Evolutionary conservation across 106 monocot species (phyloP).

Genomic region (Dioscorea zingiberensis): DNA sequence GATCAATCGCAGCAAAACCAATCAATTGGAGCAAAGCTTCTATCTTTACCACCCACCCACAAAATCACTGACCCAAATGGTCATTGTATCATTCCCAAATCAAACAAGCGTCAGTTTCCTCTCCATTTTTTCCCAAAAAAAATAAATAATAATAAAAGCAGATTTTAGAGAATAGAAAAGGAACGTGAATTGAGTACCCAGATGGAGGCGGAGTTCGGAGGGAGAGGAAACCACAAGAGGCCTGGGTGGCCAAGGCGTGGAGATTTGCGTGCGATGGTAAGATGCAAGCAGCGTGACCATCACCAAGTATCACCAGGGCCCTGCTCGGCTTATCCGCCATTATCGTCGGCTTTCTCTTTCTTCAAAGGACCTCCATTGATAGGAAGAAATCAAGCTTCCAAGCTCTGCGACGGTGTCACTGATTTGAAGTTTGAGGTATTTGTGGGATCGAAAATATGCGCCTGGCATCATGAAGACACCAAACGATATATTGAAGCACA

Average conservation of each 20-base stretch:
- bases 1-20: not conserved
- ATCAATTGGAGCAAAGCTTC: not conserved
- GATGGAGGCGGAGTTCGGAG: conserved; percentile 35
- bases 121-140: not conserved
- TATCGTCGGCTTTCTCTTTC: not conserved
- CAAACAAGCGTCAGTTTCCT: not conserved
- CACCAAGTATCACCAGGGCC: conserved; percentile 72
- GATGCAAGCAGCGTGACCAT: conserved; percentile 52
- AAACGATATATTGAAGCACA: no score
- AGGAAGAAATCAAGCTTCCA: no score
- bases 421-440: no score
- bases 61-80: no score
- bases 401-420: no score
- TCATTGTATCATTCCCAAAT: not conserved
- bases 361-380: no score
- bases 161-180: not conserved
- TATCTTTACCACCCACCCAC: not conserved
- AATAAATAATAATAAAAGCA: not conserved
- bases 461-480: no score
- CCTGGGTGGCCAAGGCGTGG: conserved; percentile 66
- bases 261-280: conserved; percentile 42
- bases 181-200: conserved; percentile 16
- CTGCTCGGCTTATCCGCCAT: conserved; percentile 99
- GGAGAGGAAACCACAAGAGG: conserved; percentile 76
- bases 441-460: no score